Base-by-base conservation (phyloP, 352 stramenopile genomes). In the Elongisporangium prolatum region DNA sequence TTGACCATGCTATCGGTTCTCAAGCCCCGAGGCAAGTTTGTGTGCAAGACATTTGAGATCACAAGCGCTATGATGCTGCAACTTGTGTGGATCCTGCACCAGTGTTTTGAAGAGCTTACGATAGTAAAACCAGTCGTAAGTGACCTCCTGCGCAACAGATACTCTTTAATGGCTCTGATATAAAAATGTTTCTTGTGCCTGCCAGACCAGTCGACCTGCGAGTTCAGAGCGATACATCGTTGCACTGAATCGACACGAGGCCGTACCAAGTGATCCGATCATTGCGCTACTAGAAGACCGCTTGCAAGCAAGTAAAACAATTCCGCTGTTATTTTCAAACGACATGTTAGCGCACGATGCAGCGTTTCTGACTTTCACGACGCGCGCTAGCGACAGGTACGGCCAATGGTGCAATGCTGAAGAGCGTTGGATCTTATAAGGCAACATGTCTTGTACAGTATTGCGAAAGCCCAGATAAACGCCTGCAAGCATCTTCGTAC, bases 11-110 rank as follows among this genome's bases (percentile, higher is more conserved):
- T 88, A 28, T 28, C 22, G 8, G 65, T 91, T 1, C 58, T 94
- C 16, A 54, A 60, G 3, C 20, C 65, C 0, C 63, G 67, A 25
- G 84, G 84, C 10, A 74, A 76, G 50, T 92, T 94, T 59, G 59
- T 88, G 10, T 91, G 80, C 63, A 94, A 94, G 68, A 89, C 84
- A 17, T 94, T 94, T 52, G 84, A 94, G 47, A 38, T 94, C 11
- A 61, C 73, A 24, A 86, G 76, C 4, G 64, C 71, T 10, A 40
- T 76, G 7, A 90, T 89, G 74, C 51, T 88, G 17, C 55, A 89
- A 50, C 66, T 94, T 6, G 67, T 81, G 16, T 91, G 77, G 75
- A 24, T 92, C 2, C 44, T 94, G 17, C 69, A 89, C 52, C 64
- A 73, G 48, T 81, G 70, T 50, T 94, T 94, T 57, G 64, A 67